Conservation (phyloP, 2,329 filamentous ascomycete species). For the Talaromyces sp. region DNA sequence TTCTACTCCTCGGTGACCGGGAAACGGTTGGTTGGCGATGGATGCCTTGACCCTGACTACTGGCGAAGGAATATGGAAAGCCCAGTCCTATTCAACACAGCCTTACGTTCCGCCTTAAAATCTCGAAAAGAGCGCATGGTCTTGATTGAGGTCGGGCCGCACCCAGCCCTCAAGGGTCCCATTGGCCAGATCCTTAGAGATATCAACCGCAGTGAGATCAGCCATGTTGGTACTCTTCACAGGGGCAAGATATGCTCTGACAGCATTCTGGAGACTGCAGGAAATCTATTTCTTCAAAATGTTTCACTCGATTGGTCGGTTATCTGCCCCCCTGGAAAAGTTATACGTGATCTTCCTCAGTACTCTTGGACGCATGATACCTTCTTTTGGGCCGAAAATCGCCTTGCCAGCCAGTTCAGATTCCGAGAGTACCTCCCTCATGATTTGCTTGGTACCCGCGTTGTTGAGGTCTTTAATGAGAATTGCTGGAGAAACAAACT, state of each 20-base stretch:
- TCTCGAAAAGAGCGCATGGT: slow-evolving; percentile 15
- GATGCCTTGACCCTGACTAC: slow-evolving; percentile 22
- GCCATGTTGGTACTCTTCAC: slow-evolving; percentile 33
- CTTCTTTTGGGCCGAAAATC: slow-evolving; percentile 2
- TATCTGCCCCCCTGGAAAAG: not conserved
- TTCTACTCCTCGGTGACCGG: slow-evolving; percentile 23
- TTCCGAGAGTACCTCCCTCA: slow-evolving; percentile 8
- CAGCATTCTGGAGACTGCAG: not conserved
- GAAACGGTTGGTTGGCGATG: slow-evolving; percentile 8
- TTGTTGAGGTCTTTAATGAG: not conserved
- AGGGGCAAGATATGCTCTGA: slow-evolving; percentile 22
- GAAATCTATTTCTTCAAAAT: not conserved
- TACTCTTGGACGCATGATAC: slow-evolving; percentile 14
- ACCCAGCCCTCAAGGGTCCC: slow-evolving; percentile 29
- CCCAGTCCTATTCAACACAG: slow-evolving; percentile 33
- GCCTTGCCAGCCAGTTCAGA: not conserved
- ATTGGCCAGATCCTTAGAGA: slow-evolving; percentile 16
- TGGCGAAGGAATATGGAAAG: slow-evolving; percentile 35
- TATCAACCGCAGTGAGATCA: not conserved
- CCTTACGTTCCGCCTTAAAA: slow-evolving; percentile 17
- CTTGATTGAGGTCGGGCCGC: slow-evolving; percentile 30
- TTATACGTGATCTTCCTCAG: slow-evolving; percentile 5
- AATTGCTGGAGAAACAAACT: slow-evolving; percentile 20
- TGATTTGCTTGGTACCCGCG: slow-evolving; percentile 9
- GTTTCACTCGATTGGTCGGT: not conserved